Evolutionary conservation across 148 eudicot genomes (phyloP).

Genomic region (Diospyros kaki): DNA sequence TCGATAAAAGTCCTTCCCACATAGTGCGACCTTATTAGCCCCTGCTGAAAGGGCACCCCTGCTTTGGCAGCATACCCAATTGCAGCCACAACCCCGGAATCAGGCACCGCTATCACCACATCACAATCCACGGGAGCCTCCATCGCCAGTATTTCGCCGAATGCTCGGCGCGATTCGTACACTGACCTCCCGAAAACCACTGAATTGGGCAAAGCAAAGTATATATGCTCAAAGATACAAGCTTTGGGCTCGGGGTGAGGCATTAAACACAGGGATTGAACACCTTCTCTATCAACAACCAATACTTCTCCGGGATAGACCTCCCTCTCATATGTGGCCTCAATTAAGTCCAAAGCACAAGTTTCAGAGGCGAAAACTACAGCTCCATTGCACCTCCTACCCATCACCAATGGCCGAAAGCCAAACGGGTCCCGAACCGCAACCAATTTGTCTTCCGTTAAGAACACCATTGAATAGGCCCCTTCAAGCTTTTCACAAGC

Average conservation of each 20-base stretch:
- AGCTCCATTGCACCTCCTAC: slow-evolving; percentile 80
- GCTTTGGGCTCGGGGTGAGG: slow-evolving; percentile 65
- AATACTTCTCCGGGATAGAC: slow-evolving; percentile 79
- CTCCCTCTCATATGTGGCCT: slow-evolving; percentile 75
- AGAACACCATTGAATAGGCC: slow-evolving; percentile 82
- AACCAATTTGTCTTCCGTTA: slow-evolving; percentile 72
- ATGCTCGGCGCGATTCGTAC: slow-evolving; percentile 49
- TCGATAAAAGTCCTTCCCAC: slow-evolving; percentile 84
- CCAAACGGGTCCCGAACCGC: slow-evolving; percentile 86
- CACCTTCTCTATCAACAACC: slow-evolving; percentile 71
- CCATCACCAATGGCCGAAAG: slow-evolving; percentile 87
- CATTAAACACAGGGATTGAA: slow-evolving; percentile 52
- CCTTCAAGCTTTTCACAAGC: slow-evolving; percentile 63
- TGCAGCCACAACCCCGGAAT: slow-evolving; percentile 92
- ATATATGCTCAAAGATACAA: slow-evolving; percentile 85
- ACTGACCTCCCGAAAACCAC: slow-evolving; percentile 78
- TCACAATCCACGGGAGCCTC: slow-evolving; percentile 83
- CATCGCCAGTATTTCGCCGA: slow-evolving; percentile 57
- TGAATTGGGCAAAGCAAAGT: slow-evolving; percentile 75
- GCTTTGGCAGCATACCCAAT: slow-evolving; percentile 72
- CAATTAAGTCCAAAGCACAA: slow-evolving; percentile 83
- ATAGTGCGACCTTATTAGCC: slow-evolving; percentile 78
- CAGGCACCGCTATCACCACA: slow-evolving; percentile 91
- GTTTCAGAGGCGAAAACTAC: slow-evolving; percentile 88
- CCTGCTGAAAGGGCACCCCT: slow-evolving; percentile 70